These are phyloP conservation scores for Lachnellula occidentalis DNA, from an alignment of 2,329 filamentous ascomycete species.

Conservation along the genomic window DNA sequence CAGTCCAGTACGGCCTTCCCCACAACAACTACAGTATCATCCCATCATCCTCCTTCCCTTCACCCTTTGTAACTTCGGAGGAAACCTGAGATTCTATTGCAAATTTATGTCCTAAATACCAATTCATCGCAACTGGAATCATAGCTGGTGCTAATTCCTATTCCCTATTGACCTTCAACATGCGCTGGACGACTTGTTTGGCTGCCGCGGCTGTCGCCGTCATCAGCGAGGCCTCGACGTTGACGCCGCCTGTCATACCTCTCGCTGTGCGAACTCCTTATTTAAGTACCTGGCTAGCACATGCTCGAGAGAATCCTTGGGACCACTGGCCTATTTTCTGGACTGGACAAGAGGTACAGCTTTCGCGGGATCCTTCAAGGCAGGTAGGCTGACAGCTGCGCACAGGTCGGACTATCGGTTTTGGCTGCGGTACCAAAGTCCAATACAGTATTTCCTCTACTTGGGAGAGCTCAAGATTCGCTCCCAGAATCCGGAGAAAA, in stretches of 20 bases:
- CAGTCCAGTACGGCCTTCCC: no score
- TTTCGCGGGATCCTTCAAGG: background rate
- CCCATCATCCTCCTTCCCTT: background rate
- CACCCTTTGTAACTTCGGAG: background rate
- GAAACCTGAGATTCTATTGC: background rate
- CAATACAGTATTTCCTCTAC: conserved; percentile 56
- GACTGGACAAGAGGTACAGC: conserved; percentile 57
- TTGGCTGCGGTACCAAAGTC: conserved; percentile 56
- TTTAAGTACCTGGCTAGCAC: conserved; percentile 55
- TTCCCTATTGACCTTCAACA: conserved; percentile 5
- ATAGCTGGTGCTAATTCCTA: background rate
- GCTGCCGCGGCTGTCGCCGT: conserved; percentile 25
- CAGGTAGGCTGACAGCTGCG: conserved; percentile 1
- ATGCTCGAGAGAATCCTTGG: conserved; percentile 71
- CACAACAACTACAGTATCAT: no score
- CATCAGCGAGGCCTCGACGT: conserved; percentile 42
- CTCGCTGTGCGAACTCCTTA: conserved; percentile 56
- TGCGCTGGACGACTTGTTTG: conserved; percentile 28
- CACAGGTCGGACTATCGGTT: conserved; percentile 54
- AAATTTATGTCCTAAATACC: background rate
- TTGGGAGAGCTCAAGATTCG: conserved; percentile 62
- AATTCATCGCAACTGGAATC: background rate
- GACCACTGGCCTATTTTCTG: conserved; percentile 83
- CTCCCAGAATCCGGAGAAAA: conserved; percentile 38
- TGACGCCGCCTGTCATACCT: conserved; percentile 52